Conservation (phyloP, 257 asterid genomes). For the Gardenia jasminoides region DNA sequence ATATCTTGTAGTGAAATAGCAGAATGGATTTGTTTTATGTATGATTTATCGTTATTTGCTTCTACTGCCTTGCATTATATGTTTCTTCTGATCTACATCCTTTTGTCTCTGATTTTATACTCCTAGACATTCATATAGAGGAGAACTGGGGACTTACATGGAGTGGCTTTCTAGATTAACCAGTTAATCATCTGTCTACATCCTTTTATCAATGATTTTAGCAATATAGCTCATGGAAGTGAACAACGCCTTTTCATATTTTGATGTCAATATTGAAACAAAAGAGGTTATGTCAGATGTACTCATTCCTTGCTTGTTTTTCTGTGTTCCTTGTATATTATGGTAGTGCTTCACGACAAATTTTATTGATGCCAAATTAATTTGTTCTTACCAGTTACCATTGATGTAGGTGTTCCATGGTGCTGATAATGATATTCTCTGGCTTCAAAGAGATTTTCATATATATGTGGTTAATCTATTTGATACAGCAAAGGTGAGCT, state of each 20-base stretch:
- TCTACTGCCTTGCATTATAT: not conserved
- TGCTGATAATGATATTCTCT: slow-evolving; percentile 92
- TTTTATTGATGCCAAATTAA: not conserved
- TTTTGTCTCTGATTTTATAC: not conserved
- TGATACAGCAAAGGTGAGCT: slow-evolving; percentile 90
- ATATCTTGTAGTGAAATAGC: not conserved
- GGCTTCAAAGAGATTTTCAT: slow-evolving; percentile 99
- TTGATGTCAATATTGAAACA: not conserved
- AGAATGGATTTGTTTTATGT: not conserved
- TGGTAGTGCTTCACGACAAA: not conserved
- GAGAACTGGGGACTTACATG: not conserved
- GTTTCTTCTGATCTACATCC: not conserved
- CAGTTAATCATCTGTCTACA: too few species aligned
- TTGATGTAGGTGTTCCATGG: slow-evolving; percentile 88
- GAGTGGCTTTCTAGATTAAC: not conserved
- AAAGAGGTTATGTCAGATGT: too few species aligned
- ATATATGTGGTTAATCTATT: slow-evolving; percentile 87
- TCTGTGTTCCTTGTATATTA: not conserved
- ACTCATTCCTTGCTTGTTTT: too few species aligned
- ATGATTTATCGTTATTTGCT: not conserved
- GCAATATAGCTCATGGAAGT: not conserved
- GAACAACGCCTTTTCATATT: not conserved
- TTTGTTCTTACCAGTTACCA: slow-evolving; percentile 3
- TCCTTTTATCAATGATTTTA: too few species aligned
- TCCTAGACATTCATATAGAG: not conserved